Base-by-base conservation (phyloP, 2,329 filamentous ascomycete genomes). In the Cadophora luteo-olivacea region DNA sequence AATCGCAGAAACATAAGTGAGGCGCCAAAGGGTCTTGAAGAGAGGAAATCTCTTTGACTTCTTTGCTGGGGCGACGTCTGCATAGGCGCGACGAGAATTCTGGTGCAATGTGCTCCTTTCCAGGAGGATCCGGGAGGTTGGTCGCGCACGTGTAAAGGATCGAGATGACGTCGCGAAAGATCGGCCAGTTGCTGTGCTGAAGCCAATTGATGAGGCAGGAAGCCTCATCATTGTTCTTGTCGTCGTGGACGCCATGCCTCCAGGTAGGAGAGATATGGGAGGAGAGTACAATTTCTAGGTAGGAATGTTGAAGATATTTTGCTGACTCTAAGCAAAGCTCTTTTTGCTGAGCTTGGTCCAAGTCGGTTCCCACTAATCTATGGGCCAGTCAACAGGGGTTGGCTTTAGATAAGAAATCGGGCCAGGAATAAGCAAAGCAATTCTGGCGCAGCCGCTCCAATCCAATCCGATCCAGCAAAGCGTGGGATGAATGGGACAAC, bases 1-100 rank as follows among this genome's bases (percentile, higher is more conserved):
- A 71, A 96, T 80, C 69, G 89, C 80, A 66, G 92, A 91, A 72
- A 97, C 81, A 79, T 95, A 94, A 66, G 91, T 92, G 76, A 93
- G 79, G 75, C 96, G 89, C 92, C 93, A 98, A 68, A 90, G 82
- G 90, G 92, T 97, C 79, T 87, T 87, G 78, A 98, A 84, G 72
- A 89, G 86, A 66, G 84, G 83, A 81, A 96, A 90, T 78, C 89
- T 88, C 76, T 84, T 82, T 54, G 82, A 80, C 79, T 84, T 86
- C 75, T 80, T 80, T 76, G 81, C 83, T 64, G 84, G 81, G 70
- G 82, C 73, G 60, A 67, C 69, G 66, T 79, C 77, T 48, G 77
- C 74, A 72, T 85, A 86, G 29, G 79, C 75, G 65, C 84, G 81
- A 68, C 82, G 82, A 74, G 82, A 81, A 45, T 77, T 71, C 68